Evolutionary conservation across 306 rosid genomes (phyloP).

Genomic region (Comarum palustre): DNA sequence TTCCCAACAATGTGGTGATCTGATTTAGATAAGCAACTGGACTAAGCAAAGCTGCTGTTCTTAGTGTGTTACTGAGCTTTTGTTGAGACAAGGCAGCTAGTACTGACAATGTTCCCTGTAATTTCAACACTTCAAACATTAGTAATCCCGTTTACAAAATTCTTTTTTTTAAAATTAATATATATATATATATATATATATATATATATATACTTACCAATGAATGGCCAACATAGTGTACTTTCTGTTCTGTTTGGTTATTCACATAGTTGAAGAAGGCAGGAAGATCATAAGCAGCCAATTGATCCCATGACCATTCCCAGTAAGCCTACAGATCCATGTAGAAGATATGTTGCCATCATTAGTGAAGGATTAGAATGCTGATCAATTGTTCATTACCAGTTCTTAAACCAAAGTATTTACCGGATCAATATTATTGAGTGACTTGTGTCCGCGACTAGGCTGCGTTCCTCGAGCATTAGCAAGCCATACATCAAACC

Average conservation of each 20-base stretch:
- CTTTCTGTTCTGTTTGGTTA: constrained; percentile 51
- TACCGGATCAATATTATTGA: constrained; percentile 44
- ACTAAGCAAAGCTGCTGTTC: constrained; percentile 62
- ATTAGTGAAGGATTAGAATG: neutral
- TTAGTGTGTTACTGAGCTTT: constrained; percentile 36
- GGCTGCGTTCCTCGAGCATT: constrained; percentile 64
- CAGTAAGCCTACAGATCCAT: constrained; percentile 43
- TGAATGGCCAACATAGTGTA: constrained; percentile 72
- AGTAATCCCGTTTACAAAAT: neutral
- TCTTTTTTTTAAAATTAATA: neutral
- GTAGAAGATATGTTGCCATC: neutral
- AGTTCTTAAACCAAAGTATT: neutral
- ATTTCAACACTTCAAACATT: neutral
- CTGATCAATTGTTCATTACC: neutral
- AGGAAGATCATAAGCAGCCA: constrained; percentile 72
- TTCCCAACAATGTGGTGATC: constrained; percentile 42
- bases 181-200: too few species aligned
- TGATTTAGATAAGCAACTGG: constrained; percentile 57
- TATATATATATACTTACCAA: constrained; percentile 55
- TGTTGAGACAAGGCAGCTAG: constrained; percentile 54
- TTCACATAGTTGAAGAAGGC: constrained; percentile 50
- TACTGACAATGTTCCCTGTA: constrained; percentile 60
- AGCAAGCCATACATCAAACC: constrained; percentile 72
- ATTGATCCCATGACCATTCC: constrained; percentile 88
- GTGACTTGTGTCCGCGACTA: constrained; percentile 45